Evolutionary conservation across 2,329 filamentous ascomycete species (phyloP), one percentile per base, ranked within the genome.

Genomic region (Sarocladiaceae sp.): DNA sequence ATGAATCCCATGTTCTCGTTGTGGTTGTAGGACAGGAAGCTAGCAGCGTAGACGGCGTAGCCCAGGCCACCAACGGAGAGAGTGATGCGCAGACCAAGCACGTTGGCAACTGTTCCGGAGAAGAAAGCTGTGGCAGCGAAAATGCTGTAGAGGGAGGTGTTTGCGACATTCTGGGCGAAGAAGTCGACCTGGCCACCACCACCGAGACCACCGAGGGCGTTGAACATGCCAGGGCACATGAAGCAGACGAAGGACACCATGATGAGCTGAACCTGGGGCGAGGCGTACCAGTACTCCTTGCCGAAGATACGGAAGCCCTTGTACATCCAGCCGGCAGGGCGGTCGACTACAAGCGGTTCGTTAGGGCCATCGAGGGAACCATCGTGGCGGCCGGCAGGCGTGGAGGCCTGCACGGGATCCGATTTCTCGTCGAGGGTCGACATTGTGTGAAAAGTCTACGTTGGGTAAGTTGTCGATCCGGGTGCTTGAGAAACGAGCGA

Each of bases 61-160:
- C 87, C 86, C 43, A 89, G 62, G 12, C 86, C 85, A 50, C 86
- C 86, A 51, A 90, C 73, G 4, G 78, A 73, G 42, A 91, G 68
- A 13, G 85, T 83, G 34, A 74, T 58, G 55, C 77, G 78, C 49
- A 89, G 76, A 45, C 86, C 87, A 44, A 89, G 70, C 51, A 76
- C 78, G 68, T 93, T 93, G 66, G 83, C 82, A 56, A 90, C 76
- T 43, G 84, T 90, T 45, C 84, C 84, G 52, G 85, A 83, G 58
- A 85, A 76, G 65, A 88, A 78, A 50, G 78, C 83, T 31, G 81
- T 72, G 41, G 80, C 68, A 34, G 78, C 78, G 58, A 88, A 88
- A 27, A 82, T 84, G 50, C 79, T 80, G 67, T 88, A 87, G 42
- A 89, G 65, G 18, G 83, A 43, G 2, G 76, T 79, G 61, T 79